Base-by-base conservation (phyloP, 1,139 yeast genomes). In the Suhomyces coccinellae region DNA sequence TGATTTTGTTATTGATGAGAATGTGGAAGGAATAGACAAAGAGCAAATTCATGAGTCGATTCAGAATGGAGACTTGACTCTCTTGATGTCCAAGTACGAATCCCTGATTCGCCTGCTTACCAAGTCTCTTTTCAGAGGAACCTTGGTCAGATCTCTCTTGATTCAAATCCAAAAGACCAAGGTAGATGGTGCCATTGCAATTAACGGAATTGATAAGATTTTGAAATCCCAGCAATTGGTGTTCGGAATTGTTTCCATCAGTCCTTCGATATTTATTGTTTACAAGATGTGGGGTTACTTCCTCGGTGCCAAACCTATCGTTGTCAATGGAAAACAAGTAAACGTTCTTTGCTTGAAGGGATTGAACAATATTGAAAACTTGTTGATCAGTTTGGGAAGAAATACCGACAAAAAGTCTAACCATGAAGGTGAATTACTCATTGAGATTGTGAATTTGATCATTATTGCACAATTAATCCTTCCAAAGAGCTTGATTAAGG, bases 151-250 rank as follows among this genome's bases (percentile, higher is more conserved):
- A 41, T 83, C 93, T 11, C 66, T 93, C 38, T 67, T 93, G 56
- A 91, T 93, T 49, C 98, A 93, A 64, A 73, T 93, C 9, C 99
- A 93, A 62, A 93, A 93, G 66, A 86, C 96, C 12, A 93, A 93
- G 66, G 97, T 93, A 12, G 99, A 93, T 62, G 96, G 96, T 3
- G 93, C 88, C 29, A 73, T 90, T 8, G 98, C 97, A 0, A 79
- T 93, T 50, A 82, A 78, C 55, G 98, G 98, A 8, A 91, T 93
- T 51, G 98, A 93, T 65, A 85, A 87, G 62, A 71, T 93, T 53
- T 75, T 93, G 44, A 86, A 89, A 63, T 85, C 95, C 37, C 99
- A 93, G 67, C 96, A 93, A 62, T 77, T 93, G 43, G 95, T 93
- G 20, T 89, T 93, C 68, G 97, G 96, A 1, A 72, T 88, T 33